Evolutionary conservation across 371 early-diverging fungal species (phyloP).

Genomic region (Syncephalastrum monosporum): DNA sequence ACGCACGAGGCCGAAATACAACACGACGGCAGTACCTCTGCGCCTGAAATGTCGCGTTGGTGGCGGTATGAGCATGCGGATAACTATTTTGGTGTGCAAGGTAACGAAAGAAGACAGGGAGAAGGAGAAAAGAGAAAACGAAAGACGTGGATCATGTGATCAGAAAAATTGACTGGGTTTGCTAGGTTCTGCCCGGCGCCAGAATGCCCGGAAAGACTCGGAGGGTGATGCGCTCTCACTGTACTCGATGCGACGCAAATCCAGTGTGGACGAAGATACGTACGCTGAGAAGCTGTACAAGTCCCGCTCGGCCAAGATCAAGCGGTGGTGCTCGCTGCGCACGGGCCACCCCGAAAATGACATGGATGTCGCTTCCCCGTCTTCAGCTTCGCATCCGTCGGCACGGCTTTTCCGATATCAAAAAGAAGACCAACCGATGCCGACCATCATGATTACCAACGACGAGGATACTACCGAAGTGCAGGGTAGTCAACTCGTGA

Average conservation of each 20-base stretch:
- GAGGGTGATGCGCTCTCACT: too few relatives aligned
- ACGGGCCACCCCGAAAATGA: background rate
- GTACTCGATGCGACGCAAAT: too few relatives aligned
- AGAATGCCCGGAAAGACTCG: too few relatives aligned
- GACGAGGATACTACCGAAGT: conserved; percentile 15
- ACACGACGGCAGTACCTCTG: conserved; percentile 10
- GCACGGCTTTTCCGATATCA: conserved; percentile 11
- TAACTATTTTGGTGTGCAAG: conserved; percentile 4
- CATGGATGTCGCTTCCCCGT: conserved; percentile 4
- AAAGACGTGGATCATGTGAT: background rate
- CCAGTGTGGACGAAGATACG: conserved; percentile 10
- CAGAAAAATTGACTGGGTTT: too few relatives aligned
- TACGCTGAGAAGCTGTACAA: conserved; percentile 39
- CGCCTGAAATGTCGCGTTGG: conserved; percentile 15
- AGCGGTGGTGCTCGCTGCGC: conserved; percentile 34
- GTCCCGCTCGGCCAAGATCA: conserved; percentile 46
- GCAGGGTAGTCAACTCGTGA: conserved; percentile 4
- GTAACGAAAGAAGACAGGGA: background rate
- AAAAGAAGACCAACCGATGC: conserved; percentile 28
- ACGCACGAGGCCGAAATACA: background rate
- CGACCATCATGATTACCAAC: conserved; percentile 37
- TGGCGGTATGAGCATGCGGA: conserved; percentile 8
- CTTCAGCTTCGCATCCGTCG: conserved; percentile 12
- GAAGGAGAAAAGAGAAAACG: background rate
- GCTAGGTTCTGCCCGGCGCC: too few relatives aligned